Evolutionary conservation across 257 asterid species (phyloP), one percentile per base, ranked within the genome.

Genomic region (Solanum dulcamara): DNA sequence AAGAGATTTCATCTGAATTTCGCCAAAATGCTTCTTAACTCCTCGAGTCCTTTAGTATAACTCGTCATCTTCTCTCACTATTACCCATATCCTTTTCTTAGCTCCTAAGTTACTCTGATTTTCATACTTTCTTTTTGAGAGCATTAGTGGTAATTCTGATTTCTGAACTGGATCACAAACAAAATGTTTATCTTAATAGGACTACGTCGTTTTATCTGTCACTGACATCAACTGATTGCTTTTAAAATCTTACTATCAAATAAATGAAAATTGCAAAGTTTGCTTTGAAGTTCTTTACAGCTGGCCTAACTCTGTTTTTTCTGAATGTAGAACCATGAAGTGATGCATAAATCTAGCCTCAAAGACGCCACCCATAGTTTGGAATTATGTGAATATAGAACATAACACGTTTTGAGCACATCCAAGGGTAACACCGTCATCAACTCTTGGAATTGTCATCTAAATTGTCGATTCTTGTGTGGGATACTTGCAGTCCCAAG

Each of bases 381-480:
- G 90, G 90, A 89, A 86, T 86, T 82, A 71, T 85, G 84, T 87
- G 87, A 59, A 67, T 38, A 71, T 86, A 81, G 71, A 51, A 83
- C 33, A 83, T 59, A 80, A 84, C 85, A 84, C 82, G 74, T 87
- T 86, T 84, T 86, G 86, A 85, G 83, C 87, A 87, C 70, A 68
- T 85, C 89, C 91, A 84, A 72, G 53, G 84, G n/a, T 77, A 83
- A 81, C 87, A 83, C 86, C 33, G 68, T 80, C 86, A 88, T 75
- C 83, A 60, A 86, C 84, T 64, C 83, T 87, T 68, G 64, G 20
- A 77, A 35, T 59, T 86, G 37, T 84, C 86, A 91, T 87, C 89
- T 80, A 81, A 83, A 79, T 64, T 87, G 88, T 86, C 84, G 17
- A 75, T 33, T 86, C 85, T 70, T 53, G 87, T 42, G 53, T 81